Conservation (phyloP, 306 rosid genomes). For the Lablab purpureus region DNA sequence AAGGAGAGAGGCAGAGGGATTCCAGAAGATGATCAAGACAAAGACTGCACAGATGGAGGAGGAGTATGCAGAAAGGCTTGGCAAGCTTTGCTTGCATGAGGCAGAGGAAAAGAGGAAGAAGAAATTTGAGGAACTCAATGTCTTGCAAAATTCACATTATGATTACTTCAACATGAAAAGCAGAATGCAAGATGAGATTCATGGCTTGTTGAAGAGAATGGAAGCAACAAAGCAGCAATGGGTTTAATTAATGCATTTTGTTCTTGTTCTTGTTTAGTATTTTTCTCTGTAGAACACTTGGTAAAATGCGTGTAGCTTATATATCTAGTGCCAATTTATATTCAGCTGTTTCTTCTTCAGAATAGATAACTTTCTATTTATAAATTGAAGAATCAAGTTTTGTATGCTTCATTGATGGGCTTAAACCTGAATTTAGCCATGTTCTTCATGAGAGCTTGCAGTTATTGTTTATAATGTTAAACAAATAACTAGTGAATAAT, state of each 20-base stretch:
- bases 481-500: neutral
- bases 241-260: conserved; percentile 51
- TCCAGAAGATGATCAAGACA: conserved; percentile 56
- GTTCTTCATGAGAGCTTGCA: conserved; percentile 15
- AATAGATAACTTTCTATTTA: conserved; percentile 36
- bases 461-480: neutral
- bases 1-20: conserved; percentile 75
- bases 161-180: conserved; percentile 79
- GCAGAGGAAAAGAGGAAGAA: conserved; percentile 66
- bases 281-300: conserved; percentile 28
- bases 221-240: conserved; percentile 77
- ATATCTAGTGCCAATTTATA: conserved; percentile 18
- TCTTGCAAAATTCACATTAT: conserved; percentile 64
- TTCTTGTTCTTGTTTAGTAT: neutral
- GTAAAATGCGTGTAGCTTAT: conserved; percentile 43
- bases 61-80: conserved; percentile 64
- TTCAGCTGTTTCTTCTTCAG: conserved; percentile 41
- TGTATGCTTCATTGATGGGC: neutral
- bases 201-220: conserved; percentile 80
- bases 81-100: conserved; percentile 64
- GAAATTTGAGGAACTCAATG: conserved; percentile 74
- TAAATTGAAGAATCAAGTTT: conserved; percentile 25
- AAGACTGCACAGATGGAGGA: conserved; percentile 66
- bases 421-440: conserved; percentile 2
- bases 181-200: conserved; percentile 82